A percentile compares a stretch with the other conserved stretches of the same genome.
Evolutionary conservation across 768 basidiomycete genomes (phyloP).

Genomic region (Kwoniella sp.): DNA sequence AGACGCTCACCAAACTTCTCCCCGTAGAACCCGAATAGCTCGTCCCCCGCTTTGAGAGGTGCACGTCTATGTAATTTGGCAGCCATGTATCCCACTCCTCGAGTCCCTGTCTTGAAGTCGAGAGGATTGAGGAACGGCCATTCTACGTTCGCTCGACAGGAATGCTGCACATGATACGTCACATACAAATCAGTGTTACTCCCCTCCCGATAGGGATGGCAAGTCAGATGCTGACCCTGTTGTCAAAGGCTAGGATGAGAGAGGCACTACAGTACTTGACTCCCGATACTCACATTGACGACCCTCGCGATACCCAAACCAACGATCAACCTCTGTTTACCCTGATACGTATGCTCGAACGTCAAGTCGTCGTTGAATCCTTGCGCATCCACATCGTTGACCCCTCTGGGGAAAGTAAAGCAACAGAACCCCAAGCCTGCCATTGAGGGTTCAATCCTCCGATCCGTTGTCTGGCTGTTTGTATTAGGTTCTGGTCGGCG

Average conservation of each 20-base stretch:
- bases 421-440: slow-evolving; percentile 9
- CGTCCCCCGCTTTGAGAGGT: background rate
- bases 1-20: slow-evolving; percentile 10
- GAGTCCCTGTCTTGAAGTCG: slow-evolving; percentile 1
- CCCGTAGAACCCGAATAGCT: slow-evolving; percentile 12
- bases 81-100: slow-evolving; percentile 5
- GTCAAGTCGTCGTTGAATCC: slow-evolving; percentile 12
- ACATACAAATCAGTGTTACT: background rate
- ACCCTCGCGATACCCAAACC: slow-evolving; percentile 13
- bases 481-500: background rate
- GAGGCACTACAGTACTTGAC: no score
- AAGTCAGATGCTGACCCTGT: no score
- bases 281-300: slow-evolving; percentile 10
- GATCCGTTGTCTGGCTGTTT: background rate
- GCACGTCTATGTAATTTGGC: background rate
- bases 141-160: background rate
- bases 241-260: no score
- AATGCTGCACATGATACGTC: slow-evolving; percentile 1
- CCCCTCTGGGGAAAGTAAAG: slow-evolving; percentile 4
- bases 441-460: background rate
- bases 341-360: slow-evolving; percentile 7
- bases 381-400: slow-evolving; percentile 1
- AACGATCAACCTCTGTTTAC: slow-evolving; percentile 5
- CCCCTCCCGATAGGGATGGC: no score
- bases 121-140: slow-evolving; percentile 5